Conservation (phyloP, 768 basidiomycete species). For the Agaricus subrufescens region DNA sequence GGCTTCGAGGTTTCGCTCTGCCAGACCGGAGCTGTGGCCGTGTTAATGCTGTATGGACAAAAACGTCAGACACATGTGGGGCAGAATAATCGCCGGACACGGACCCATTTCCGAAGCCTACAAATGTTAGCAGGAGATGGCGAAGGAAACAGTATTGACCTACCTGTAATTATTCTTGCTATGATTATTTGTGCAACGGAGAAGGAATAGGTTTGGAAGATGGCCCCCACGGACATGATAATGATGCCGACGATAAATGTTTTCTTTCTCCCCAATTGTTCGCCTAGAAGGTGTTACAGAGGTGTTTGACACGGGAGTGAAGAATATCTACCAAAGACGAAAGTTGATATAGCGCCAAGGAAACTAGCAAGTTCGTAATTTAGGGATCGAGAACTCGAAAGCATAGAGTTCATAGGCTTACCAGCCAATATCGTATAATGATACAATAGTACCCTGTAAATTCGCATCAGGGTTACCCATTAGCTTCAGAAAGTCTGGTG, state of each 20-base stretch:
- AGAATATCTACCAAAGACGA: constrained; percentile 27
- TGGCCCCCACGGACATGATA: constrained; percentile 49
- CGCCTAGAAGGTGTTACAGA: constrained; percentile 21
- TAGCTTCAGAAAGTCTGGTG: constrained; percentile 37
- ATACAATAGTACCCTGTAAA: constrained; percentile 45
- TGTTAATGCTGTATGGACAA: constrained; percentile 31
- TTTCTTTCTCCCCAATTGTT: constrained; percentile 39
- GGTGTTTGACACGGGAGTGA: not conserved
- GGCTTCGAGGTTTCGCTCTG: constrained; percentile 49
- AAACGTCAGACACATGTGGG: not conserved
- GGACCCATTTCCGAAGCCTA: constrained; percentile 44
- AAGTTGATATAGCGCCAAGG: constrained; percentile 40
- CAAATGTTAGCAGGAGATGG: not conserved
- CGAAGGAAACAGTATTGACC: not conserved
- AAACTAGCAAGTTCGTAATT: constrained; percentile 25
- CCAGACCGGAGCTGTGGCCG: constrained; percentile 48
- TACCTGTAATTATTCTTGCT: constrained; percentile 42
- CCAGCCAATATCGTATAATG: constrained; percentile 49
- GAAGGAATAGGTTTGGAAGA: constrained; percentile 43
- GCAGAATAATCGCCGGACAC: not conserved
- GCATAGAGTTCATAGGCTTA: constrained; percentile 13
- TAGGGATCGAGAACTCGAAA: not conserved
- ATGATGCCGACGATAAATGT: constrained; percentile 45
- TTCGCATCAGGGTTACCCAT: constrained; percentile 43
- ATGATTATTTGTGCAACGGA: constrained; percentile 45